These are phyloP conservation scores for Colletotrichum destructivum DNA, from an alignment of 2,329 filamentous ascomycete species.

Conservation along the genomic window DNA sequence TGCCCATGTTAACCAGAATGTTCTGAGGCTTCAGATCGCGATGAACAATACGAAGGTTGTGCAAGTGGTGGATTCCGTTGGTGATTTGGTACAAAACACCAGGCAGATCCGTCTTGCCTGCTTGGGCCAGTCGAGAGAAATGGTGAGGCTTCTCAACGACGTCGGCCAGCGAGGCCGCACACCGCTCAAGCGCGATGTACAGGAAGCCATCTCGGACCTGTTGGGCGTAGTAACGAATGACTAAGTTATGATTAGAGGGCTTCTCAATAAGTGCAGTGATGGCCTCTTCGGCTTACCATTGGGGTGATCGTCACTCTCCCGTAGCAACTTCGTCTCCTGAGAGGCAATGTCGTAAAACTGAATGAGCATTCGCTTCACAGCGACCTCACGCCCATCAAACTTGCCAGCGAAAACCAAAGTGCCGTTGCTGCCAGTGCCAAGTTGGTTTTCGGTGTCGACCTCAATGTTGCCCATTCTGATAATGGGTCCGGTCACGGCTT, in stretches of 20 bases:
- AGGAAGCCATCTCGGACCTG: constrained; percentile 91
- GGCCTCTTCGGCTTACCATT: constrained; percentile 72
- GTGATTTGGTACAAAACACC: constrained; percentile 91
- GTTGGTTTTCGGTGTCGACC: constrained; percentile 74
- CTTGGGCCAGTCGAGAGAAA: constrained; percentile 78
- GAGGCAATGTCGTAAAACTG: constrained; percentile 97
- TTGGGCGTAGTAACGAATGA: constrained; percentile 96
- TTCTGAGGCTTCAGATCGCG: constrained; percentile 98
- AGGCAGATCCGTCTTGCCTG: constrained; percentile 82
- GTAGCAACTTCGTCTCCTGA: constrained; percentile 90
- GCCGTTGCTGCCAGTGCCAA: constrained; percentile 92
- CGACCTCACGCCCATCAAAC: constrained; percentile 93
- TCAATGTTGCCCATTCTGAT: constrained; percentile 76
- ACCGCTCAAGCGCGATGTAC: constrained; percentile 96
- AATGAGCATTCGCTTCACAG: constrained; percentile 96
- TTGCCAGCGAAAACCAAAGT: constrained; percentile 96
- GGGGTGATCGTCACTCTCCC: constrained; percentile 94
- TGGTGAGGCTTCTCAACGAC: constrained; percentile 83
- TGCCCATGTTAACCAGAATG: constrained; percentile 86
- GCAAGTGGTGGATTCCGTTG: constrained; percentile 88
- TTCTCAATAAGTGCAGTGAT: constrained; percentile 46
- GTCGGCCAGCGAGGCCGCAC: constrained; percentile 93
- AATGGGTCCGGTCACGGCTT: constrained; percentile 72
- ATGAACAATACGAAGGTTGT: constrained; percentile 94
- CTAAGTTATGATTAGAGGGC: constrained; percentile 56